Base-by-base conservation (phyloP, 2,329 filamentous ascomycete genomes). In the Calonectria hawksworthii region DNA sequence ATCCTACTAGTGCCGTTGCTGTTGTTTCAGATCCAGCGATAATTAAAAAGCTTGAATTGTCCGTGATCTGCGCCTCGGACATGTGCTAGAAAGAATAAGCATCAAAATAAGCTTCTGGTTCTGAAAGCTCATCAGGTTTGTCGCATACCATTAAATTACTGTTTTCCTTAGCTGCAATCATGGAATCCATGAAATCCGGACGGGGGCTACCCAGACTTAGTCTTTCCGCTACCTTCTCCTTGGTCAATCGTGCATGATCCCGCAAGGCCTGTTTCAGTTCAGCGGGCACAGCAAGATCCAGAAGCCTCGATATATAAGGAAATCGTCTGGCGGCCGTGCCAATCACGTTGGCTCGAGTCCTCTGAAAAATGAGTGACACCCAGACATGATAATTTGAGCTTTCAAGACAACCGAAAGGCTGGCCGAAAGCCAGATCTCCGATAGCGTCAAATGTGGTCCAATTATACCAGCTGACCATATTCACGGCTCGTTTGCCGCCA, bases 391-490 rank as follows among this genome's bases (percentile, higher is more conserved):
- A 59, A 10, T 59, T 32, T 6, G 54, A 50, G 61, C 18, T 30
- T 41, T 65, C 14, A 2, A 83, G 77, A 21, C 80, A 78, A 0
- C 76, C 76, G 47, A 83, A 83, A 3, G 78, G 71, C 50, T 82
- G 80, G 6, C 82, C 82, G 32, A 83, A 82, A 36, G 76, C 73
- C 5, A 83, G 74, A 52, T 82, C 79, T 10, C 78, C 82, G 18
- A 83, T 82, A 1, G 83, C 61, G 52, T 84, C 82, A 36, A 84
- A 84, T 0, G 82, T 83, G 0, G 79, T 76, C 47, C 73, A 82
- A 56, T 82, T 81, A 73, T 81, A 83, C 83, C 79, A 84, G 14
- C 75, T 67, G 0, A 76, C 73, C 32, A 84, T 68, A 34, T 84
- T 75, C 41, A 82, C n/a, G 1, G 75, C 34, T 13, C 32, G 10